Evolutionary conservation across 495 filamentous ascomycete genomes (phyloP), one percentile per base, ranked within the genome.

Genomic region (Xylaria grammica): DNA sequence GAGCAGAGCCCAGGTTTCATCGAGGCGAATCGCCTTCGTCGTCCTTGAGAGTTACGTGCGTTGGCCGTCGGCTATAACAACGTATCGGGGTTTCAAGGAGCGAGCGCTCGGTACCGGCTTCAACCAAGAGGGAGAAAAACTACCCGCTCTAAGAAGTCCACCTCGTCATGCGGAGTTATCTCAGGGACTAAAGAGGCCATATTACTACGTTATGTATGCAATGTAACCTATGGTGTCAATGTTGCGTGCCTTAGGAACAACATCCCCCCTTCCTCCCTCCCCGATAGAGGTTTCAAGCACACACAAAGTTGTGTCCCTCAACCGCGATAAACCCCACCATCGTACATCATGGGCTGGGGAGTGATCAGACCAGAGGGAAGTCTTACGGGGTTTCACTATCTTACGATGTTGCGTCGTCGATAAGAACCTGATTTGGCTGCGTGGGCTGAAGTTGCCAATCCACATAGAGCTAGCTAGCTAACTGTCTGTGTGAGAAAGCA

Each of bases 171-270:
- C 42, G 56, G 56, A 59, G 42, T 27, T 59, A 48, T n/a, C 42
- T 46, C 19, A 34, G n/a, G 29, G 22, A 48, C 42, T 59, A 13
- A 27, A n/a, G 42, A 4, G 44, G 4, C n/a, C n/a, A 32, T 34
- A 36, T 19, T 29, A 36, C 27, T 59, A 57, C 10, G 56, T 48
- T 34, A 17, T 1, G 56, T n/a, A 48, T 59, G 56, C 42, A 26
- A 48, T 59, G 56, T n/a, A 59, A 59, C 56, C 56, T 27, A 45
- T 48, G 45, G 44, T 17, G 27, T 20, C 56, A 59, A n/a, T 20
- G 40, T 19, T 32, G 11, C 40, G n/a, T 32, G n/a, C 27, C 29
- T 20, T 26, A 59, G 27, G 17, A 6, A 32, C 36, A 15, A 59
- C n/a, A 36, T 48, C 32, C 53, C 20, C 20, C 15, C 51, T 48